These are phyloP conservation scores for Psophocarpus tetragonolobus DNA, from an alignment of 306 rosid genomes.

Conservation along the genomic window DNA sequence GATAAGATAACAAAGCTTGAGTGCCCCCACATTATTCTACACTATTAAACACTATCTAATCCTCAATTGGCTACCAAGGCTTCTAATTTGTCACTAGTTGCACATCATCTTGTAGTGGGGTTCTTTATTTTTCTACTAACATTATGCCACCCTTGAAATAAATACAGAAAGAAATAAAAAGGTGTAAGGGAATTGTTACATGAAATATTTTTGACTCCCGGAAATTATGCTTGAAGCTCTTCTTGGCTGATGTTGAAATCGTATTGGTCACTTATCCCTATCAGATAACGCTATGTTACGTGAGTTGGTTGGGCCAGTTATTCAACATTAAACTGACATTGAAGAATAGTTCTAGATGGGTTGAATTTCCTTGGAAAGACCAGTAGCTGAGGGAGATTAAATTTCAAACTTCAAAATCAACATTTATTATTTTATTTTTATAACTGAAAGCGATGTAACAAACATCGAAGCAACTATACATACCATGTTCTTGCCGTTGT, in stretches of 20 bases:
- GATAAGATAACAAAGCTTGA: constrained; percentile 12
- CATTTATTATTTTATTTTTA: background rate
- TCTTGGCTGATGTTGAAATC: background rate
- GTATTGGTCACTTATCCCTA: constrained; percentile 17
- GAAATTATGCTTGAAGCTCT: background rate
- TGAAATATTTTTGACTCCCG: background rate
- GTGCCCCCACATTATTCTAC: background rate
- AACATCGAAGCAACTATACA: constrained; percentile 10
- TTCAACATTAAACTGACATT: constrained; percentile 32
- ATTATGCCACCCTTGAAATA: constrained; percentile 3
- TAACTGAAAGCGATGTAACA: constrained; percentile 30
- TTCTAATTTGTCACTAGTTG: constrained; percentile 31
- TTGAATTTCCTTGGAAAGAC: constrained; percentile 32
- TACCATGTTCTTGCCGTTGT: background rate
- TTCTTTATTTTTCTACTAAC: background rate
- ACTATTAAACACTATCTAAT: background rate
- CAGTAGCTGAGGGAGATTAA: constrained; percentile 12
- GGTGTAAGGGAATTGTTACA: background rate
- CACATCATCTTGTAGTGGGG: background rate
- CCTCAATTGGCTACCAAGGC: background rate
- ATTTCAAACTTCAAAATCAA: constrained; percentile 9
- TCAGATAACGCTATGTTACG: constrained; percentile 27
- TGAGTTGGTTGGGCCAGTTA: constrained; percentile 27
- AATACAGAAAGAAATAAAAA: background rate
- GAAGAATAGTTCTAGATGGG: constrained; percentile 25